phyloP scores from a whole-genome alignment of 192 early-diverging fungal genomes.

The Entomortierella parvispora region DNA sequence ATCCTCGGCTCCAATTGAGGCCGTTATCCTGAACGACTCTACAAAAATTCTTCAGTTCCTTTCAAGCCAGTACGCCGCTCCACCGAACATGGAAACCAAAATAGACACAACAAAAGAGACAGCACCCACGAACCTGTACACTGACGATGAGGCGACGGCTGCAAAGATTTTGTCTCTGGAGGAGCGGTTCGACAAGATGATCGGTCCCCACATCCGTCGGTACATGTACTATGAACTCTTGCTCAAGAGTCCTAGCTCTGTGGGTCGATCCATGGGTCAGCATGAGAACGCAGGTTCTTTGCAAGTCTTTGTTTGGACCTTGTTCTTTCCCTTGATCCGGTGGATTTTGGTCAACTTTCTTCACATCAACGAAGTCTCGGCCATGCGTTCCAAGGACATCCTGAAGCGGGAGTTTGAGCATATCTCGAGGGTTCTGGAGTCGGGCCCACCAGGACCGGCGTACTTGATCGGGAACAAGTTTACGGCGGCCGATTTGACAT shows the following conservation, averaged over 20 bases:
- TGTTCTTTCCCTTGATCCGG: conserved; percentile 18
- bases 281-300: conserved; percentile 36
- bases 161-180: conserved; percentile 38
- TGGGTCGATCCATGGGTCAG: conserved; percentile 24
- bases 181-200: conserved; percentile 36
- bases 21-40: conserved; percentile 30
- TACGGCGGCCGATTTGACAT: conserved; percentile 39
- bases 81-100: conserved; percentile 9
- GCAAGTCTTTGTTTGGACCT: conserved; percentile 26
- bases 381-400: conserved; percentile 30
- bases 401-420: conserved; percentile 44
- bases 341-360: conserved; percentile 14
- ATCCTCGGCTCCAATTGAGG: neutral
- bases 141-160: conserved; percentile 30
- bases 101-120: neutral
- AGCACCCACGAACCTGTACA: conserved; percentile 23
- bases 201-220: conserved; percentile 29
- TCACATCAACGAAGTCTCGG: conserved; percentile 20
- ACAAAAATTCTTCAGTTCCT: conserved; percentile 30
- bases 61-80: conserved; percentile 26
- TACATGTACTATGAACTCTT: conserved; percentile 29
- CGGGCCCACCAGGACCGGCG: conserved; percentile 16
- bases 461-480: conserved; percentile 43
- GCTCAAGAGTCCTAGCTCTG: conserved; percentile 11
- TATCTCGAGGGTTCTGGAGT: conserved; percentile 35